Evolutionary conservation across 2,329 filamentous ascomycete genomes (phyloP).

Genomic region (Aspergillus sp.): DNA sequence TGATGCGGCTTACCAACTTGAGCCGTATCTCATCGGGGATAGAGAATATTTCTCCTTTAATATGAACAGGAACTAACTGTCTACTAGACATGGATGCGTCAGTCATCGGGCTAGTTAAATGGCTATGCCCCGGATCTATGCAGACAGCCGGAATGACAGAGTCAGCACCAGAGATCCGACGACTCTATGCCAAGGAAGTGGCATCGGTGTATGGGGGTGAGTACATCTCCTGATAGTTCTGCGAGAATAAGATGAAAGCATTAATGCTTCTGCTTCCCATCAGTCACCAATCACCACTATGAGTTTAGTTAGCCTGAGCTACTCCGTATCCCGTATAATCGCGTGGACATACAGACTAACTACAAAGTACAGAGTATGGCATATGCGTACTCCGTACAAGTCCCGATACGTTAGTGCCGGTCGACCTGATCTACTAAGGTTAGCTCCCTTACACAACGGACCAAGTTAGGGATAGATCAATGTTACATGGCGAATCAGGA

Average conservation of each 20-base stretch:
- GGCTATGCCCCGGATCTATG: not conserved
- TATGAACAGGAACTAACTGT: too few species aligned
- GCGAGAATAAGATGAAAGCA: not conserved
- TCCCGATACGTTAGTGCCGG: not conserved
- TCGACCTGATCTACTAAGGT: not conserved
- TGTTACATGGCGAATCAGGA: not conserved
- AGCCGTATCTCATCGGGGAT: too few species aligned
- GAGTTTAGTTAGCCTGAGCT: too few species aligned
- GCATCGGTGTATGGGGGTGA: too few species aligned
- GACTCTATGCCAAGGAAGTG: not conserved
- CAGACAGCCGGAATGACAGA: not conserved
- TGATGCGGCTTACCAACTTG: not conserved
- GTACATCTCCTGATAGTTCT: not conserved
- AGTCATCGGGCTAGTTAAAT: too few species aligned
- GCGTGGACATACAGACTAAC: not conserved
- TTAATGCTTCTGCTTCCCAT: not conserved
- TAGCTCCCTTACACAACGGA: not conserved
- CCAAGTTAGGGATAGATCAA: not conserved
- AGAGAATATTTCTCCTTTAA: too few species aligned
- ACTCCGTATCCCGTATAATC: not conserved
- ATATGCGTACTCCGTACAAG: too few species aligned
- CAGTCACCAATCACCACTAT: not conserved
- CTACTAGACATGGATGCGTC: too few species aligned
- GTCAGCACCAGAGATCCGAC: not conserved
- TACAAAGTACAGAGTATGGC: too few species aligned